Evolutionary conservation across 148 eudicot genomes (phyloP).

Genomic region (Camellia sinensis): DNA sequence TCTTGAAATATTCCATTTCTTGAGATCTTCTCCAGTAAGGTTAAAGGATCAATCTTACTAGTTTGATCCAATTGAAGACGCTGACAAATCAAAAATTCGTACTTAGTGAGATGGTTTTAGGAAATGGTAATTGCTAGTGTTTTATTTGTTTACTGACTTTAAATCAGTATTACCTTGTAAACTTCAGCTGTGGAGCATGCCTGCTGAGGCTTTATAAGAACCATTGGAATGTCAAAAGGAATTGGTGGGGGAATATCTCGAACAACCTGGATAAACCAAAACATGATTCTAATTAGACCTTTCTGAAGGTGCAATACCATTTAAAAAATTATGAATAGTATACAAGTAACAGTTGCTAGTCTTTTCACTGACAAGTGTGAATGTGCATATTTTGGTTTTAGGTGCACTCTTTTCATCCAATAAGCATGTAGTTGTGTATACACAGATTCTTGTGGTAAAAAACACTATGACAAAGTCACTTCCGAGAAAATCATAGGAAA

Average conservation of each 20-base stretch:
- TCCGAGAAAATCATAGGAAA: background rate
- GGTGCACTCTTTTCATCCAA: background rate
- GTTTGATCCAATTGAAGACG: conserved; percentile 64
- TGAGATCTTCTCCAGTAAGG: conserved; percentile 74
- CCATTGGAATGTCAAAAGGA: conserved; percentile 76
- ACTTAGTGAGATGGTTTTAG: background rate
- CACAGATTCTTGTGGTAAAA: background rate
- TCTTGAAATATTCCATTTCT: conserved; percentile 81
- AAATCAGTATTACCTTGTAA: conserved; percentile 62
- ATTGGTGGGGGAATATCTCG: conserved; percentile 69
- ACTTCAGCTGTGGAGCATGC: conserved; percentile 95
- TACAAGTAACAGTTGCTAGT: background rate
- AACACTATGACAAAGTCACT: background rate
- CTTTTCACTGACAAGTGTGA: background rate
- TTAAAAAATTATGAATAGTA: background rate
- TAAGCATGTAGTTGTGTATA: background rate
- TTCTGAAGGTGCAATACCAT: background rate
- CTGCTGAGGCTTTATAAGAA: conserved; percentile 88
- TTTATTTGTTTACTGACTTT: background rate
- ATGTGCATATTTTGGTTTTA: background rate
- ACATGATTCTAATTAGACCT: background rate
- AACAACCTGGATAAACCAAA: conserved; percentile 51
- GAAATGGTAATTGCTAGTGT: background rate
- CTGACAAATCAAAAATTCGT: conserved; percentile 33
- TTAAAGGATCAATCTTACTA: conserved; percentile 69